A percentile compares a stretch with the other conserved stretches of the same genome.
Conservation (phyloP, 2,329 filamentous ascomycete genomes). For the Lecanicillium sp. region DNA sequence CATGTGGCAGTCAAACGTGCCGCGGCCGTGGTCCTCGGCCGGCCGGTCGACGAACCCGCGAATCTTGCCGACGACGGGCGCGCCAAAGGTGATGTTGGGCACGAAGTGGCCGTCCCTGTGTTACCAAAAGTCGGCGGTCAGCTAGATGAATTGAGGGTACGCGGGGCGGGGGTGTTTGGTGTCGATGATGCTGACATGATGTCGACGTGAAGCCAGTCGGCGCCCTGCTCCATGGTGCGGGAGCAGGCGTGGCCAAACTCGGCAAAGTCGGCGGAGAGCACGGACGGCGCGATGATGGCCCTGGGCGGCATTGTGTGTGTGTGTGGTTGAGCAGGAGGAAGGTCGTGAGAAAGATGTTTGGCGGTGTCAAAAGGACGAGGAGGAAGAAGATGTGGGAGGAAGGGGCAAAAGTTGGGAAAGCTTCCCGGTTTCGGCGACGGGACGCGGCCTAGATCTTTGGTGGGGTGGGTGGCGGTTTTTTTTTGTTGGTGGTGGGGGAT, state of each 20-base stretch:
- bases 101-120: constrained; percentile 95
- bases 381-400: too few species aligned
- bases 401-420: too few species aligned
- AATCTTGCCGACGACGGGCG: constrained; percentile 92
- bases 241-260: constrained; percentile 80
- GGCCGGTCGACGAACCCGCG: constrained; percentile 77
- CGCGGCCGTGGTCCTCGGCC: constrained; percentile 62
- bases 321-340: not conserved
- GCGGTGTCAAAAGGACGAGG: too few species aligned
- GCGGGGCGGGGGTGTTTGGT: not conserved
- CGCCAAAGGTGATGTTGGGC: constrained; percentile 95
- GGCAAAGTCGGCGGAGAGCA: constrained; percentile 93
- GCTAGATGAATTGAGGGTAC: not conserved
- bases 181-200: constrained; percentile 58
- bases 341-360: too few species aligned
- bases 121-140: not conserved
- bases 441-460: too few species aligned
- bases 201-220: constrained; percentile 92
- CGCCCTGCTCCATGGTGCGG: constrained; percentile 76
- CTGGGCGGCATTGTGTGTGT: constrained; percentile 68
- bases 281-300: constrained; percentile 96
- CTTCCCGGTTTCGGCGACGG: too few species aligned
- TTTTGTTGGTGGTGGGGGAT: too few species aligned
- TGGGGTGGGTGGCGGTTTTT: too few species aligned
- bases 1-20: constrained; percentile 99